These are phyloP conservation scores for Penicillium subrubescens DNA, from an alignment of 495 filamentous ascomycete genomes.

Conservation along the genomic window DNA sequence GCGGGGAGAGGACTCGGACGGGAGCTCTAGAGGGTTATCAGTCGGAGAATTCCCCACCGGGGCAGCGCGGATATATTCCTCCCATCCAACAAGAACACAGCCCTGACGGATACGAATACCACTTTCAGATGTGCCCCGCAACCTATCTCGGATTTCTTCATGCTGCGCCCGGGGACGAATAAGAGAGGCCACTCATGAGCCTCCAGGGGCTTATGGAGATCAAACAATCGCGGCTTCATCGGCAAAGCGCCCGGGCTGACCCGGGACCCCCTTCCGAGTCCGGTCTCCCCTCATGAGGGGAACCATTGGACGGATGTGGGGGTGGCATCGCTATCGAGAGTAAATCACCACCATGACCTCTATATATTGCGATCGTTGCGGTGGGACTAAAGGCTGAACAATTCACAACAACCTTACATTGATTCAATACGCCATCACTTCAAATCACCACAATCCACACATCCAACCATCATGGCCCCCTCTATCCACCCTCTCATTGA, in stretches of 20 bases:
- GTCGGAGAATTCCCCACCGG: slow-evolving; percentile 13
- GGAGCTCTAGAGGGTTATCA: not conserved
- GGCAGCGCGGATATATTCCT: not conserved
- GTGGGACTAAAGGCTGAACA: too few species aligned
- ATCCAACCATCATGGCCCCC: slow-evolving; percentile 27
- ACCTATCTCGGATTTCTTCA: not conserved
- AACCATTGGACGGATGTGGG: not conserved
- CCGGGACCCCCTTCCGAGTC: slow-evolving; percentile 1
- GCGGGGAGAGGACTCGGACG: not conserved
- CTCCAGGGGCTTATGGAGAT: not conserved
- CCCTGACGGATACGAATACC: slow-evolving; percentile 1
- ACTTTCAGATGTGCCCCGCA: slow-evolving; percentile 9
- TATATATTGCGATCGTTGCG: too few species aligned
- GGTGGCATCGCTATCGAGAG: not conserved
- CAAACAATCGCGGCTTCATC: not conserved
- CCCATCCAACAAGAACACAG: not conserved
- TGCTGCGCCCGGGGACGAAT: not conserved
- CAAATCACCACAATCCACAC: not conserved
- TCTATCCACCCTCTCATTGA: slow-evolving; percentile 62
- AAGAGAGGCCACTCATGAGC: not conserved
- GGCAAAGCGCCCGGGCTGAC: not conserved
- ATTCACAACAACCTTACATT: not conserved
- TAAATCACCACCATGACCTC: not conserved
- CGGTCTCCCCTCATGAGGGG: not conserved
- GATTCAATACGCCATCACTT: not conserved